Evolutionary conservation across 2,329 filamentous ascomycete genomes (phyloP).

Genomic region (Beauveria asiatica): DNA sequence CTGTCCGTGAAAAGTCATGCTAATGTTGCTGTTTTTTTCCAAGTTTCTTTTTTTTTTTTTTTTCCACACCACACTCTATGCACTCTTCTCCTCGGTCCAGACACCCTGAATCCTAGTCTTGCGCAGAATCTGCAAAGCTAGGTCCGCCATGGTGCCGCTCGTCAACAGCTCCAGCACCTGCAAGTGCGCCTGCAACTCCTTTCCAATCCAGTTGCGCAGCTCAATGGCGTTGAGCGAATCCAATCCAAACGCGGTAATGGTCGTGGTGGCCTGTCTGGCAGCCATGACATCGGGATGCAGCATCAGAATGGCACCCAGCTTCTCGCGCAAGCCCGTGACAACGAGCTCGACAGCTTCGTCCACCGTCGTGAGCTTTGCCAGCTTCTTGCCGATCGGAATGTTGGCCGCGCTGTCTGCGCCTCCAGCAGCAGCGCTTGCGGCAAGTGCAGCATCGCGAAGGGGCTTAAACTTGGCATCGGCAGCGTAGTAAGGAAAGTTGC

Average conservation of each 20-base stretch:
- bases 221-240: conserved; percentile 43
- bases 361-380: conserved; percentile 10
- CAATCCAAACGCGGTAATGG: conserved; percentile 24
- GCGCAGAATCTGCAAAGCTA: conserved; percentile 15
- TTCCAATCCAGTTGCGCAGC: conserved; percentile 41
- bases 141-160: conserved; percentile 28
- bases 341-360: conserved; percentile 21
- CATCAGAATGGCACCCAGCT: conserved; percentile 28
- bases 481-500: conserved; percentile 43
- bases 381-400: conserved; percentile 14
- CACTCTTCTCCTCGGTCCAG: conserved; percentile 12
- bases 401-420: conserved; percentile 7
- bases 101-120: conserved; percentile 18
- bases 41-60: not conserved
- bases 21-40: not conserved
- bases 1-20: not conserved
- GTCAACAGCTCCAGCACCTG: conserved; percentile 45
- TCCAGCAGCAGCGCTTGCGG: conserved; percentile 14
- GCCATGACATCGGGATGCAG: conserved; percentile 17
- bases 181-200: conserved; percentile 40
- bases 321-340: conserved; percentile 17
- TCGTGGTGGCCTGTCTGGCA: conserved; percentile 14
- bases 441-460: conserved; percentile 32
- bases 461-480: conserved; percentile 46
- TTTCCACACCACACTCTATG: not conserved